Evolutionary conservation across 768 basidiomycete genomes (phyloP).

Genomic region (Rhizopogon rudus): DNA sequence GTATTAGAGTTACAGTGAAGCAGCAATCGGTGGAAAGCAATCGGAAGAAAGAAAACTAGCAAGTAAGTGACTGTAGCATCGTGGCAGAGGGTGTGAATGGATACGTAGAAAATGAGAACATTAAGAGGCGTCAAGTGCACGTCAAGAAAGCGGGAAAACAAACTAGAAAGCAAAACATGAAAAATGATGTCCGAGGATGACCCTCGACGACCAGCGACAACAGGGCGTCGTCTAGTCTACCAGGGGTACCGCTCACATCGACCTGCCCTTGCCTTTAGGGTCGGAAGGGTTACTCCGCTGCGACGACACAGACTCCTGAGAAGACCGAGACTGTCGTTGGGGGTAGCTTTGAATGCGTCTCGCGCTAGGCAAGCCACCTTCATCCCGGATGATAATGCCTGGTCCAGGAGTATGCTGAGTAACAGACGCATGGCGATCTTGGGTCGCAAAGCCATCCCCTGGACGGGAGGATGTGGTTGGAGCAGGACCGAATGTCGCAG

Average conservation of each 20-base stretch:
- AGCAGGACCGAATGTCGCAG: neutral
- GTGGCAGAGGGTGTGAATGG: neutral
- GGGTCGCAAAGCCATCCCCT: neutral
- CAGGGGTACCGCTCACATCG: neutral
- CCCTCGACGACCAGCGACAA: neutral
- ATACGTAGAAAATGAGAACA: neutral
- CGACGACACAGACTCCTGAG: slow-evolving; percentile 15
- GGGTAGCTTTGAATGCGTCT: slow-evolving; percentile 6
- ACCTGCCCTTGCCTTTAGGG: slow-evolving; percentile 4
- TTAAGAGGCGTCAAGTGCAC: slow-evolving; percentile 1
- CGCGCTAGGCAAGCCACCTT: slow-evolving; percentile 6
- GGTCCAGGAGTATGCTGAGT: slow-evolving; percentile 5
- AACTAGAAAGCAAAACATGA: neutral
- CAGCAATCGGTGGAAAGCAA: neutral
- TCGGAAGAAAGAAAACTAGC: neutral
- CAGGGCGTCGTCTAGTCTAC: neutral
- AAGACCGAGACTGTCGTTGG: neutral
- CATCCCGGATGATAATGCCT: slow-evolving; percentile 7
- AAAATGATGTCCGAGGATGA: neutral
- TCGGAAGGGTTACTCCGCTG: slow-evolving; percentile 13
- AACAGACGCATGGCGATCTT: slow-evolving; percentile 6
- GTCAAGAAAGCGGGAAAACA: neutral
- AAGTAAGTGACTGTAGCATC: neutral
- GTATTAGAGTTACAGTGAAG: neutral
- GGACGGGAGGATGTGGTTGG: neutral